Percentiles rank a stretch among this genome's conserved stretches.
These are phyloP conservation scores for Gaertneriomyces sp. DNA, from an alignment of 192 early-diverging fungal species.

Conservation along the genomic window DNA sequence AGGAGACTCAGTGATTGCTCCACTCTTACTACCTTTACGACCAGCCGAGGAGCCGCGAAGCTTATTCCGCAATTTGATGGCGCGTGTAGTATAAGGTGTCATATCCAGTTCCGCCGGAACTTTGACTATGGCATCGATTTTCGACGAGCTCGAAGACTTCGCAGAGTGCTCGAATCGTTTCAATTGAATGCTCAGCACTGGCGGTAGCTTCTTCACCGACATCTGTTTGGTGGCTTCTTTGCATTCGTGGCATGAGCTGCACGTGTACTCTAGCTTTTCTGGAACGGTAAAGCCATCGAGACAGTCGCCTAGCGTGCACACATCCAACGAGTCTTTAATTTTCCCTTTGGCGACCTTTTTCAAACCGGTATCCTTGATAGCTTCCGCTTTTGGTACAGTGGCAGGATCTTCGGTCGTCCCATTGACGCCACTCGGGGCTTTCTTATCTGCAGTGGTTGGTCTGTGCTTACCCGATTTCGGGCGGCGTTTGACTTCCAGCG, in stretches of 20 bases:
- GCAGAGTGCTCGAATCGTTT: slow-evolving; percentile 86
- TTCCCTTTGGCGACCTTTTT: slow-evolving; percentile 6
- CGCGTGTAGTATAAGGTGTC: slow-evolving; percentile 78
- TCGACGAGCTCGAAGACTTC: slow-evolving; percentile 51
- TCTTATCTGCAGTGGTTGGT: neutral
- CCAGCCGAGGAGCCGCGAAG: neutral
- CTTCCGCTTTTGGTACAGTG: slow-evolving; percentile 1
- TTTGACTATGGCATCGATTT: slow-evolving; percentile 83
- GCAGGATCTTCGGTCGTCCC: neutral
- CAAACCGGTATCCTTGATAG: neutral
- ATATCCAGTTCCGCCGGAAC: slow-evolving; percentile 86
- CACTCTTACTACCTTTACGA: neutral
- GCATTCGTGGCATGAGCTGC: slow-evolving; percentile 13
- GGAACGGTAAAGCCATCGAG: slow-evolving; percentile 74
- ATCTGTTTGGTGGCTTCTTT: slow-evolving; percentile 80
- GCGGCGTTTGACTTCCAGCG: slow-evolving; percentile 70
- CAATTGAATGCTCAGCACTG: slow-evolving; percentile 85
- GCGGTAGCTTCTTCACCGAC: slow-evolving; percentile 78
- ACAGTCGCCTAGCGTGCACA: slow-evolving; percentile 56
- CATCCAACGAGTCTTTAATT: slow-evolving; percentile 8
- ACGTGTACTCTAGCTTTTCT: slow-evolving; percentile 62
- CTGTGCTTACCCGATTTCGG: slow-evolving; percentile 31
- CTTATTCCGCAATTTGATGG: slow-evolving; percentile 39
- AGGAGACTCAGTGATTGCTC: neutral
- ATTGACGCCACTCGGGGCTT: neutral